Percentiles rank a stretch among this genome's conserved stretches.
phyloP scores from a whole-genome alignment of 177 flowering plant genomes.

The Tripterygium wilfordii region DNA sequence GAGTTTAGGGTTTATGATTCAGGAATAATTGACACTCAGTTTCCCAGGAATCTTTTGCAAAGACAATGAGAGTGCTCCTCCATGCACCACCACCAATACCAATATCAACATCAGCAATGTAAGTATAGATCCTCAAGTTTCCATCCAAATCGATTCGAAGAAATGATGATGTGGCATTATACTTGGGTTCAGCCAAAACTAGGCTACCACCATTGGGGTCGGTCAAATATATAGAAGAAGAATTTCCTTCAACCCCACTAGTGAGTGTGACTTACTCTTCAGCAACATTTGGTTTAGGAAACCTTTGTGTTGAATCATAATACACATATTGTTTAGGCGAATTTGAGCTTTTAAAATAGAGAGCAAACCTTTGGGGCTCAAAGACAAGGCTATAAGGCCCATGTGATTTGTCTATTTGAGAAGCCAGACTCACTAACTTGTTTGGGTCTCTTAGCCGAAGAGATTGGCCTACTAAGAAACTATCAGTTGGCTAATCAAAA shows the following conservation, averaged over 20 bases:
- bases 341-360: conserved; percentile 23
- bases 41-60: conserved; percentile 2
- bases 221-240: conserved; percentile 1
- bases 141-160: neutral
- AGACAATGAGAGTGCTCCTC: conserved; percentile 17
- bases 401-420: conserved; percentile 16
- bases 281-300: neutral
- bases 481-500: conserved; percentile 39
- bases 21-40: conserved; percentile 40
- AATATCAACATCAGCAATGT: neutral
- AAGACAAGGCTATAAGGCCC: conserved; percentile 38
- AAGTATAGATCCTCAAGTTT: neutral
- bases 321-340: conserved; percentile 15
- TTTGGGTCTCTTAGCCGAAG: conserved; percentile 13
- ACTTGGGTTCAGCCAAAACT: neutral
- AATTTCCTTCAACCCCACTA: conserved; percentile 7
- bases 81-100: conserved; percentile 9
- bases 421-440: conserved; percentile 41
- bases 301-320: neutral
- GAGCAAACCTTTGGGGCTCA: conserved; percentile 20
- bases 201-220: neutral
- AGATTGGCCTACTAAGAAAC: conserved; percentile 39
- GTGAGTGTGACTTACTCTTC: conserved; percentile 5
- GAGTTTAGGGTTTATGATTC: too few species aligned
- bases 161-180: neutral